A percentile compares a stretch with the other conserved stretches of the same genome.
Evolutionary conservation across 768 basidiomycete genomes (phyloP).

Genomic region (Tulasnella sp.): DNA sequence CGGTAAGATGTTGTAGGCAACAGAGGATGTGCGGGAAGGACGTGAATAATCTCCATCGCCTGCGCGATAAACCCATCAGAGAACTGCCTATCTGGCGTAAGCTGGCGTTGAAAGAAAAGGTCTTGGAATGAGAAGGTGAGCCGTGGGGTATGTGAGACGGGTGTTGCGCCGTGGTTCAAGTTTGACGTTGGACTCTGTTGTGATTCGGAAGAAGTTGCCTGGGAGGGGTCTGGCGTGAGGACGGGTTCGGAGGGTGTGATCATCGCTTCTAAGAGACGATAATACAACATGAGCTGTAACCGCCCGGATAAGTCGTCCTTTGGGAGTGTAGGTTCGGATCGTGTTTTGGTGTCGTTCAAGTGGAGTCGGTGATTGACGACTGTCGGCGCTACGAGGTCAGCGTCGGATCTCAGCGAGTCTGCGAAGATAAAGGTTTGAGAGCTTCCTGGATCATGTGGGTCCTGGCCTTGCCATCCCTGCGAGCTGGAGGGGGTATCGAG

Average conservation of each 20-base stretch:
- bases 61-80: conserved; percentile 8
- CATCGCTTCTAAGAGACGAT: conserved; percentile 28
- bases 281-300: conserved; percentile 31
- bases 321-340: conserved; percentile 25
- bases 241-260: not conserved
- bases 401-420: not conserved
- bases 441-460: too few species aligned
- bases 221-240: not conserved
- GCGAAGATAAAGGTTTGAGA: not conserved
- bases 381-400: not conserved
- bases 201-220: not conserved
- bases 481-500: too few species aligned
- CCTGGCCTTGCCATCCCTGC: too few species aligned
- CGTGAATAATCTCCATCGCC: not conserved
- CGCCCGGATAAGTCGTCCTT: conserved; percentile 26
- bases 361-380: conserved; percentile 24
- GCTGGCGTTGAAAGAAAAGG: not conserved
- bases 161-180: too few species aligned
- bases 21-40: not conserved
- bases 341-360: conserved; percentile 31
- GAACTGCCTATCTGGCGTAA: not conserved
- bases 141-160: not conserved
- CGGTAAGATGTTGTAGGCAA: not conserved
- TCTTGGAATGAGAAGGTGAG: conserved; percentile 6
- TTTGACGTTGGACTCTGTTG: too few species aligned